Evolutionary conservation across 192 early-diverging fungal species (phyloP).

Genomic region (Mortierella alpina): DNA sequence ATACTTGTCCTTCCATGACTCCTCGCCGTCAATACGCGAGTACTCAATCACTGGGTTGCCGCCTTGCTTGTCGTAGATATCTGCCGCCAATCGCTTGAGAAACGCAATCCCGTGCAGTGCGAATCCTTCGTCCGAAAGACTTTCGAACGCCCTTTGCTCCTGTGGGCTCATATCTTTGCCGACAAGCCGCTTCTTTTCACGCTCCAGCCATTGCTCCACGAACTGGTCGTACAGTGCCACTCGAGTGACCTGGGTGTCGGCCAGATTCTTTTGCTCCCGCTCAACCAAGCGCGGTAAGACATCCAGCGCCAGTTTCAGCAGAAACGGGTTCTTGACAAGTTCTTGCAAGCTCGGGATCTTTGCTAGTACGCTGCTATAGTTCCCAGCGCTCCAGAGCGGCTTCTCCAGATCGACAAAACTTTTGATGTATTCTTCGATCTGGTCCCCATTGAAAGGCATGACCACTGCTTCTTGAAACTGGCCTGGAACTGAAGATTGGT

Average conservation of each 20-base stretch:
- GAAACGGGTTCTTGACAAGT: neutral
- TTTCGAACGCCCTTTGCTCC: neutral
- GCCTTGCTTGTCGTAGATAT: neutral
- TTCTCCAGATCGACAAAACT: neutral
- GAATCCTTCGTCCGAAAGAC: neutral
- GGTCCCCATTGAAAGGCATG: neutral
- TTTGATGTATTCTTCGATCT: constrained; percentile 1
- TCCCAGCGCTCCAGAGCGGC: too few relatives aligned
- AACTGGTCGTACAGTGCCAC: constrained; percentile 6
- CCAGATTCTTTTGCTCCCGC: neutral
- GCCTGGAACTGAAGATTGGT: neutral
- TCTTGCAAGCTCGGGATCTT: neutral
- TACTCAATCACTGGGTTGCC: neutral
- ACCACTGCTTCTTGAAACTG: neutral
- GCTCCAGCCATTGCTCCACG: neutral
- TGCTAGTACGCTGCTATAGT: neutral
- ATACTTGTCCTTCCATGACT: neutral
- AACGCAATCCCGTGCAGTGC: neutral
- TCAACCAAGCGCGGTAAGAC: neutral
- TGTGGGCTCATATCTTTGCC: neutral
- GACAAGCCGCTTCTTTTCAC: neutral
- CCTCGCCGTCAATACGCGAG: neutral
- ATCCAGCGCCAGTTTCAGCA: neutral
- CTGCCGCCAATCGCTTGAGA: neutral
- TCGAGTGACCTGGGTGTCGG: neutral